phyloP scores from a whole-genome alignment of 768 basidiomycete genomes.

The Polyporus arcularius region DNA sequence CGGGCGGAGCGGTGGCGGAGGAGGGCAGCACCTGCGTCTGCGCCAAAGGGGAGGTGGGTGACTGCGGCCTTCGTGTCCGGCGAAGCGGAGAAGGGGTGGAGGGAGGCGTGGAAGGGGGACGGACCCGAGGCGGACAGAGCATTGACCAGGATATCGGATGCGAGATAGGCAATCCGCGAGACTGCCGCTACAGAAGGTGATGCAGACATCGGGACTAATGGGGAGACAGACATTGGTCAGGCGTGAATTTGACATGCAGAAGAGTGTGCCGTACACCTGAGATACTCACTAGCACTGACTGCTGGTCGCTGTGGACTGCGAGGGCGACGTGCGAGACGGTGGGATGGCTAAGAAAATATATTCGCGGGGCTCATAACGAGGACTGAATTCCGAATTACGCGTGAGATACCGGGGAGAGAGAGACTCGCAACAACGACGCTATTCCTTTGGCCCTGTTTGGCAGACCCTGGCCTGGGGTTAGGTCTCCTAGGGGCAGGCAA shows the following conservation, averaged over 20 bases:
- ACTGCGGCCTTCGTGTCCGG: constrained; percentile 22
- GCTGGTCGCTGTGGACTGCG: constrained; percentile 1
- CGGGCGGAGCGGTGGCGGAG: constrained; percentile 43
- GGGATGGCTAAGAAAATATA: constrained; percentile 12
- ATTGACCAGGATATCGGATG: constrained; percentile 68
- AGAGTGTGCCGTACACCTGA: not conserved
- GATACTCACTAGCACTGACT: not conserved
- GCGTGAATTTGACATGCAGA: not conserved
- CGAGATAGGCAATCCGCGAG: constrained; percentile 69
- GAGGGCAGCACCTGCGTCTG: constrained; percentile 62
- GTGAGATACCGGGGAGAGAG: not conserved
- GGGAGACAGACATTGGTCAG: too few relatives aligned
- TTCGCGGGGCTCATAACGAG: not conserved
- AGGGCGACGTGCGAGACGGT: not conserved
- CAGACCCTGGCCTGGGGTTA: constrained; percentile 21
- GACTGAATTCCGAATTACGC: constrained; percentile 15
- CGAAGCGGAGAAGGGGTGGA: constrained; percentile 8
- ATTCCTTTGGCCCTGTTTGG: constrained; percentile 23
- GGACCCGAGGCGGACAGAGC: constrained; percentile 45
- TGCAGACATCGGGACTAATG: constrained; percentile 10
- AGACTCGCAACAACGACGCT: constrained; percentile 18
- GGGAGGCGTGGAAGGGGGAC: constrained; percentile 46
- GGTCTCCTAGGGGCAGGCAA: not conserved
- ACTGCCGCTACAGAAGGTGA: constrained; percentile 41
- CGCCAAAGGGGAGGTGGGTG: constrained; percentile 60